Evolutionary conservation across 1,284 basidiomycete species (phyloP), one percentile per base, ranked within the genome.

Genomic region (Cronartium quercuum): DNA sequence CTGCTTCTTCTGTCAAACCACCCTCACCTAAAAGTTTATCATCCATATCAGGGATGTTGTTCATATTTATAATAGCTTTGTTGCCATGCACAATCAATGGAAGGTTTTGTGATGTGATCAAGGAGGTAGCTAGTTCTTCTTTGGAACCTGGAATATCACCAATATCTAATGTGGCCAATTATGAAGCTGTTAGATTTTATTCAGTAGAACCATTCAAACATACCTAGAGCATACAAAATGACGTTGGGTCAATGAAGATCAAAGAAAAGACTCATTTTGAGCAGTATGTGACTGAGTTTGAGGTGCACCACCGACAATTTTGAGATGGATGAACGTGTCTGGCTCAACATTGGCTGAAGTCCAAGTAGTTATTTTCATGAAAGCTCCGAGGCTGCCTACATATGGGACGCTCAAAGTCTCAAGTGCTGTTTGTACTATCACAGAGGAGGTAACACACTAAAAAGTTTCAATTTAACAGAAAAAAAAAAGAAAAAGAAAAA

Each of bases 21-120:
- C 76, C 79, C 0, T 42, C 62, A 34, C 37, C 75, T 41, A 66
- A 47, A 15, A 62, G 77, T 64, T 66, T 61, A 58, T 92, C 92
- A 80, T 92, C 91, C 90, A 93, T 92, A 83, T 93, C 92, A 3
- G 92, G 91, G 66, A 92, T 92, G 81, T 95, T 92, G 81, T 95
- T 92, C 77, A 94, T 85, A 84, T 95, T 89, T 42, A 90, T 89
- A 35, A 85, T 84, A 37, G 87, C 88, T 77, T 87, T 85, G 13
- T 81, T 84, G 7, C 57, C 58, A 34, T 68, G n/a, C 34, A 24
- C 34, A 47, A 38, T 35, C 55, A 82, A 80, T 40, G 81, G 71
- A 41, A 38, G 35, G 6, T 29, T 35, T 40, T 35, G 24, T n/a
- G 61, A 44, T n/a, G 68, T 64, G 12, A 71, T 42, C 15, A 62